Percentiles rank a stretch among this genome's conserved stretches.
Evolutionary conservation across 441 rosid genomes (phyloP).

Genomic region (Sinapis alba): DNA sequence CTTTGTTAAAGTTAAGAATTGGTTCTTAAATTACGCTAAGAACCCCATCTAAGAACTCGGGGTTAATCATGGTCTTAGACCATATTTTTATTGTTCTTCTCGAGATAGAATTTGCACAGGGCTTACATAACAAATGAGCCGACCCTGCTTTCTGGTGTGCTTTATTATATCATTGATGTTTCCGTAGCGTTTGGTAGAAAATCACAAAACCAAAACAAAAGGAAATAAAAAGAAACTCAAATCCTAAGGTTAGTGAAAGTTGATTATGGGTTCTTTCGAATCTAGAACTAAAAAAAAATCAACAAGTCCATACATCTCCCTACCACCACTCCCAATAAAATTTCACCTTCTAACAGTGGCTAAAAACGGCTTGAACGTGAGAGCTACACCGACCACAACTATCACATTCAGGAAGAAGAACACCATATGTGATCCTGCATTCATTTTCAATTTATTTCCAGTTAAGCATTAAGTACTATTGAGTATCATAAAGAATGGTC

Average conservation of each 20-base stretch:
- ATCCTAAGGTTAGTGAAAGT: constrained; percentile 25
- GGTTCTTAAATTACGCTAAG: too few species aligned
- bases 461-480: background rate
- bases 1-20: too few species aligned
- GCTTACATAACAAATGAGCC: too few species aligned
- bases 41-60: too few species aligned
- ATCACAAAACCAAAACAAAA: background rate
- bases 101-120: too few species aligned
- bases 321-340: background rate
- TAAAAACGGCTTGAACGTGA: constrained; percentile 71
- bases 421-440: constrained; percentile 63
- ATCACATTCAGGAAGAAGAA: constrained; percentile 61
- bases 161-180: constrained; percentile 3
- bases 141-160: background rate
- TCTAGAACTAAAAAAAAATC: constrained; percentile 21
- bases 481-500: background rate
- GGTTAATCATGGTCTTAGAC: too few species aligned
- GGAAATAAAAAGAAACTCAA: background rate
- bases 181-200: background rate
- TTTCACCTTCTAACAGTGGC: constrained; percentile 20
- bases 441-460: background rate
- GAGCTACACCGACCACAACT: constrained; percentile 55
- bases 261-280: constrained; percentile 21
- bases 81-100: too few species aligned
- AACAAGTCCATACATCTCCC: constrained; percentile 5